A percentile compares a stretch with the other conserved stretches of the same genome.
Evolutionary conservation across 345 rosid genomes (phyloP).

Genomic region (Euphorbia lathyris): DNA sequence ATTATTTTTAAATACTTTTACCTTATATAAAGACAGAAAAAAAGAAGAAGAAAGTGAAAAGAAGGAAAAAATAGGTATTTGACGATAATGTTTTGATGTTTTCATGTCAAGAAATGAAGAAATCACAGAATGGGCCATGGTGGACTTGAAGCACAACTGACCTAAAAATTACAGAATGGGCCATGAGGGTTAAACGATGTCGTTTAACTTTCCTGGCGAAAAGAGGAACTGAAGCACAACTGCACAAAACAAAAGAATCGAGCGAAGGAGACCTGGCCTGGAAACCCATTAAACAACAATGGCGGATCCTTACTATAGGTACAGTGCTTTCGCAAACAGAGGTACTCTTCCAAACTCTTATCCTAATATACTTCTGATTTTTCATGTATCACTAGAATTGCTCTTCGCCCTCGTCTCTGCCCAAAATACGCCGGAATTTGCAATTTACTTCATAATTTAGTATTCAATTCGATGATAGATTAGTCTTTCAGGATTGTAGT

Average conservation of each 20-base stretch:
- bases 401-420: background rate
- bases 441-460: background rate
- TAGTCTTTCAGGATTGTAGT: background rate
- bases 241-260: background rate
- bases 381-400: background rate
- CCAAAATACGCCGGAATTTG: background rate
- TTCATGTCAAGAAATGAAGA: too few species aligned
- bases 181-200: background rate
- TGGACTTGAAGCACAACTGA: too few species aligned
- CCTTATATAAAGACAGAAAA: too few species aligned
- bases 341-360: slow-evolving; percentile 15
- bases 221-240: background rate
- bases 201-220: background rate
- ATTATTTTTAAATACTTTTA: too few species aligned
- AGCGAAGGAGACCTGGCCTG: too few species aligned
- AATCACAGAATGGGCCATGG: too few species aligned
- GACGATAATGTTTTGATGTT: too few species aligned
- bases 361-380: background rate
- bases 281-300: background rate
- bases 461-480: background rate
- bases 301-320: slow-evolving; percentile 39
- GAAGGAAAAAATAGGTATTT: too few species aligned
- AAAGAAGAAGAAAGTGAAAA: too few species aligned
- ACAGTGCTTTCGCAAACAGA: slow-evolving; percentile 27
- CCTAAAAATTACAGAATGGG: too few species aligned